Evolutionary conservation across 2,329 filamentous ascomycete species (phyloP).

Genomic region (Coleophoma eucalyptorum): DNA sequence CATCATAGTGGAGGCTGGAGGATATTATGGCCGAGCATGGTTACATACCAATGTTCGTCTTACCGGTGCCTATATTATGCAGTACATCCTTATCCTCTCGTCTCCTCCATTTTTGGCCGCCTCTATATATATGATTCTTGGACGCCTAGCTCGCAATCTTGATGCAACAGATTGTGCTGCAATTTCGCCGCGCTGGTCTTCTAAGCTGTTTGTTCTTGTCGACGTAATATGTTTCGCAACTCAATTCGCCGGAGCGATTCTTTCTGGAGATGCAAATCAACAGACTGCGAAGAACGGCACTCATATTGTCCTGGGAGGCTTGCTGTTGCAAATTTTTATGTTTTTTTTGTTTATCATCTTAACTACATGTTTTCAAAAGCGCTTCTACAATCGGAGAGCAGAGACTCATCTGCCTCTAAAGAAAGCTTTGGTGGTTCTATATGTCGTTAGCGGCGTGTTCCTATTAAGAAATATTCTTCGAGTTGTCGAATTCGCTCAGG

Average conservation of each 20-base stretch:
- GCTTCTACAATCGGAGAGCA: neutral
- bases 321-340: constrained; percentile 45
- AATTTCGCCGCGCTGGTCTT: constrained; percentile 38
- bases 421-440: constrained; percentile 34
- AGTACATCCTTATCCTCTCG: constrained; percentile 36
- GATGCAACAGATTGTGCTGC: constrained; percentile 38
- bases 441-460: constrained; percentile 35
- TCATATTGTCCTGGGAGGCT: constrained; percentile 41
- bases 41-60: neutral
- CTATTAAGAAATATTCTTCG: constrained; percentile 33
- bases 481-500: constrained; percentile 39
- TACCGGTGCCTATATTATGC: constrained; percentile 31
- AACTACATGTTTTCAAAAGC: constrained; percentile 1
- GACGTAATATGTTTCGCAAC: constrained; percentile 43
- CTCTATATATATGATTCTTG: constrained; percentile 43
- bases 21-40: constrained; percentile 8
- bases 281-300: constrained; percentile 27
- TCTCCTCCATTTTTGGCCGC: constrained; percentile 39
- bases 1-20: constrained; percentile 8
- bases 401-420: constrained; percentile 14
- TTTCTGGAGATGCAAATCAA: constrained; percentile 2
- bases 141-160: constrained; percentile 31
- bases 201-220: constrained; percentile 46
- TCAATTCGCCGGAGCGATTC: constrained; percentile 34
- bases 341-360: constrained; percentile 43